Evolutionary conservation across 768 basidiomycete genomes (phyloP).

Genomic region (Termitomyces sp.): DNA sequence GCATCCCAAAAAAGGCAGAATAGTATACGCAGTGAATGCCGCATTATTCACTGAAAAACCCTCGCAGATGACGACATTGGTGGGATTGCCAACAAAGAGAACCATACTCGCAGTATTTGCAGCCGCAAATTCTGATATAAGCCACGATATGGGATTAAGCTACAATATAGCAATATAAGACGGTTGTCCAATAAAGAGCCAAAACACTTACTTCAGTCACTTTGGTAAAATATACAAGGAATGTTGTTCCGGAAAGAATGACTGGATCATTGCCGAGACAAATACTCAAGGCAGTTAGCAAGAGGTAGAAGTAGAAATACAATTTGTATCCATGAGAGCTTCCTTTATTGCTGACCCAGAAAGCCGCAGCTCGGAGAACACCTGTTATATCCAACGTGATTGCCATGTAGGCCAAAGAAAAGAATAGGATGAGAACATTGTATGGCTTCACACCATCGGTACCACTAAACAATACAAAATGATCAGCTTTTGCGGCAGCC

Average conservation of each 20-base stretch:
- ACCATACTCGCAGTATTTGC: conserved; percentile 78
- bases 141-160: conserved; percentile 58
- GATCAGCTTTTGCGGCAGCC: background rate
- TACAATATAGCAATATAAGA: conserved; percentile 6
- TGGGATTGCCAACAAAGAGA: conserved; percentile 86
- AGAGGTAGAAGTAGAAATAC: conserved; percentile 77
- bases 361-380: conserved; percentile 80
- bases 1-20: conserved; percentile 75
- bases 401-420: conserved; percentile 89
- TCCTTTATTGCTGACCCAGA: conserved; percentile 82
- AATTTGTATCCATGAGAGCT: conserved; percentile 69
- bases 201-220: conserved; percentile 40
- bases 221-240: conserved; percentile 83
- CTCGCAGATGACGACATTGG: conserved; percentile 90
- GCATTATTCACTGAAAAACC: conserved; percentile 78
- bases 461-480: conserved; percentile 7
- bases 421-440: conserved; percentile 91
- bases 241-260: conserved; percentile 87
- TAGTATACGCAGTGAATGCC: conserved; percentile 78
- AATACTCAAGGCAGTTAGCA: conserved; percentile 75
- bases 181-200: background rate
- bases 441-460: conserved; percentile 79
- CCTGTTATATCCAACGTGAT: conserved; percentile 83
- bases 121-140: conserved; percentile 73
- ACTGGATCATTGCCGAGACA: conserved; percentile 94